phyloP scores from a whole-genome alignment of 1,284 basidiomycete genomes.

The Sporisorium iseilematis-ciliati region DNA sequence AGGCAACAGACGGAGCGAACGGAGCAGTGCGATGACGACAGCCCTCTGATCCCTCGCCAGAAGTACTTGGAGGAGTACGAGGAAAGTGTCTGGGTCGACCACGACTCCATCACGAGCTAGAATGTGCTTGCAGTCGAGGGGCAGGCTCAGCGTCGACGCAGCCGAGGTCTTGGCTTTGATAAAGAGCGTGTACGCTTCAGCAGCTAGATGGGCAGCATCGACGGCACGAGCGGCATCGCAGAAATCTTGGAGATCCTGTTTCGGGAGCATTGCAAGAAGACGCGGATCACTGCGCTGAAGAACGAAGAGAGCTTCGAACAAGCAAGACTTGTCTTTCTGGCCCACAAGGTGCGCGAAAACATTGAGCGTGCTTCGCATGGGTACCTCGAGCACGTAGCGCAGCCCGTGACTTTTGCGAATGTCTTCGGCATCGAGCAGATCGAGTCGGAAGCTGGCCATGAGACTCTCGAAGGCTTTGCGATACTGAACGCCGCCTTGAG shows the following conservation, averaged over 20 bases:
- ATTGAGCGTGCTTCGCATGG: conserved; percentile 24
- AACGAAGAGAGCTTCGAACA: conserved; percentile 12
- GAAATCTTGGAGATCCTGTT: conserved; percentile 24
- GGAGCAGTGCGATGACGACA: conserved; percentile 15
- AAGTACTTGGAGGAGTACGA: conserved; percentile 16
- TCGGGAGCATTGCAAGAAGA: conserved; percentile 33
- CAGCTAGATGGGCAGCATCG: conserved; percentile 1
- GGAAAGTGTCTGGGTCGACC: conserved; percentile 27
- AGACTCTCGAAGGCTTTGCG: conserved; percentile 40
- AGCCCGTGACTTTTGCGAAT: background rate
- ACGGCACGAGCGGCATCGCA: conserved; percentile 20
- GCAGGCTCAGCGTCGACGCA: background rate
- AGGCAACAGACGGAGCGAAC: conserved; percentile 31
- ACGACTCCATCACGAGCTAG: conserved; percentile 32
- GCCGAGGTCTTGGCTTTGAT: conserved; percentile 37
- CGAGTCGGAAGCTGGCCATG: conserved; percentile 33
- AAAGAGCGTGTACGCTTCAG: conserved; percentile 21
- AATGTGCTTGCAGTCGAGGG: conserved; percentile 7
- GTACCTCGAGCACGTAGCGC: conserved; percentile 17
- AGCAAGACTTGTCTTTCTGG: conserved; percentile 14
- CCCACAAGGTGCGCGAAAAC: conserved; percentile 27
- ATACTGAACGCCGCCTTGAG: conserved; percentile 36
- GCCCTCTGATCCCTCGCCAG: conserved; percentile 13
- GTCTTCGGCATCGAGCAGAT: conserved; percentile 21
- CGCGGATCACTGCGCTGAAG: conserved; percentile 39